phyloP scores from a whole-genome alignment of 495 filamentous ascomycete species.

The Niebla homalea region DNA sequence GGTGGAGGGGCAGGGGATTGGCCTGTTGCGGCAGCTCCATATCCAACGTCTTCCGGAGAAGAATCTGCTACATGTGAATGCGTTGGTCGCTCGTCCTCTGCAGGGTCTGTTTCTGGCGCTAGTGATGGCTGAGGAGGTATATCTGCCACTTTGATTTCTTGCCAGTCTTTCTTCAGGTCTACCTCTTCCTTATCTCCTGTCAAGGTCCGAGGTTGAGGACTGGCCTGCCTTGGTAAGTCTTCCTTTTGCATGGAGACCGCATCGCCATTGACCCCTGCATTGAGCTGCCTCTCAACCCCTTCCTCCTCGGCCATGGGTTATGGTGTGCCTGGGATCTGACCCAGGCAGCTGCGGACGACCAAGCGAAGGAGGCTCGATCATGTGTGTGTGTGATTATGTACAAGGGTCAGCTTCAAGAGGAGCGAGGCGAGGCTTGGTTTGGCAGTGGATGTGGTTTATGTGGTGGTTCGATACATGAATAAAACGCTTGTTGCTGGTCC shows the following conservation, averaged over 20 bases:
- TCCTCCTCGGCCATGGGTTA: slow-evolving; percentile 11
- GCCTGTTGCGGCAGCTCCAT: neutral
- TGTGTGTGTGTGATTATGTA: too few species aligned
- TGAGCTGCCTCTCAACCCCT: neutral
- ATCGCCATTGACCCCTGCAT: neutral
- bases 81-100: neutral
- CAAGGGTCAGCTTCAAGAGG: too few species aligned
- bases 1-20: slow-evolving; percentile 9
- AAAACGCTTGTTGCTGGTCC: too few species aligned
- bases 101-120: neutral
- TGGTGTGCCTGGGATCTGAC: too few species aligned
- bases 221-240: neutral
- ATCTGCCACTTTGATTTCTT: slow-evolving; percentile 15
- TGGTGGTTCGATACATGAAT: too few species aligned
- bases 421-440: too few species aligned
- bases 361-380: too few species aligned
- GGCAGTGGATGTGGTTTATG: too few species aligned
- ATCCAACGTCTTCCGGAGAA: neutral
- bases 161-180: slow-evolving; percentile 15
- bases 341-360: too few species aligned
- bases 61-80: neutral
- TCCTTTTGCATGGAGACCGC: neutral
- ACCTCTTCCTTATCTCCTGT: slow-evolving; percentile 15
- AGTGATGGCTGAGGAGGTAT: neutral
- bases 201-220: slow-evolving; percentile 5